Evolutionary conservation across 2,329 filamentous ascomycete species (phyloP), one percentile per base, ranked within the genome.

Genomic region (Pseudophaeomoniella oleicola): DNA sequence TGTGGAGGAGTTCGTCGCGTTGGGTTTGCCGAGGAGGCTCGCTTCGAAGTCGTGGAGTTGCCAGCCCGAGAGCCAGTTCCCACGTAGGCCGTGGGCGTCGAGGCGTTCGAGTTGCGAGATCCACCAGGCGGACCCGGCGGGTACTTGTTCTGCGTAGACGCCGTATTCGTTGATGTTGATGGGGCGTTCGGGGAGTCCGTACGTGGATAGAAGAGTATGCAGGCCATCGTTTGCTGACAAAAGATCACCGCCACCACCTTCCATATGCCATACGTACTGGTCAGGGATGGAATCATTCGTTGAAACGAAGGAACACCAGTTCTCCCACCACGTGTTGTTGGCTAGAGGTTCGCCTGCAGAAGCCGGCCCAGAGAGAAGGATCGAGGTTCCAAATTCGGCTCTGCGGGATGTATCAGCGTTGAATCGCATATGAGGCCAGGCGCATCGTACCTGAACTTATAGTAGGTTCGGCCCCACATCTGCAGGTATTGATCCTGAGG

Each of bases 151-250:
- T 4, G 42, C 42, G 14, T 46, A 52, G 1, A 45, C 47, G 3
- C 52, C 65, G 41, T 70, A 70, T 42, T 70, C 66, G 41, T 70
- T 68, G 45, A 69, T 57, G 40, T 67, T 64, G 22, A 67, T 52
- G 1, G 52, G 50, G 3, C 49, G 48, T 0, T 50, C 41, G 5
- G 58, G 54, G 0, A 62, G 48, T 9, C 41, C 46, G 41, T 60
- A 46, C 5, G 39, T 38, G 4, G 39, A 36, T 1, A 55, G 48
- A 2, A 59, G 40, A 3, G 38, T 27, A 9, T 44, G 29, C 1
- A 59, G 48, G 4, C 46, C 45, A 3, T 40, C 44, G n/a, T 53
- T 47, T 4, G 46, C 45, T 6, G 41, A 50, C 31, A 53, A 38
- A 41, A 58, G 41, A 37, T 59, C 50, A 4, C 43, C 44, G 5